Percentiles rank a stretch among this genome's conserved stretches.
Conservation (phyloP, 352 stramenopile species). For the Peronospora destructor region DNA sequence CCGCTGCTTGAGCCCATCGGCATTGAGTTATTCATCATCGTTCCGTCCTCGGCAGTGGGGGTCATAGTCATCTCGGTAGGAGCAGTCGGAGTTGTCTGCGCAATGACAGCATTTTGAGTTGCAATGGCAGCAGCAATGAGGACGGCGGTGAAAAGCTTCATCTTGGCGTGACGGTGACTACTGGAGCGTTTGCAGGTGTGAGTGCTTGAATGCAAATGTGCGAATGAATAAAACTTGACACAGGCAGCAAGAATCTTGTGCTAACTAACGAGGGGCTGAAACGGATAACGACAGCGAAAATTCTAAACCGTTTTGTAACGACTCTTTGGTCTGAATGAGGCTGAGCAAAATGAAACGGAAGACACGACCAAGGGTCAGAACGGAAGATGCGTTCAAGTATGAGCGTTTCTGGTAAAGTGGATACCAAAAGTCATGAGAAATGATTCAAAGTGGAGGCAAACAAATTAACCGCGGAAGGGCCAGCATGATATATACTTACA, state of each 20-base stretch:
- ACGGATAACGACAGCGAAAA: conserved; percentile 17
- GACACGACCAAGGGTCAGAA: background rate
- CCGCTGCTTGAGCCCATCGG: background rate
- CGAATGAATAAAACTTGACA: conserved; percentile 19
- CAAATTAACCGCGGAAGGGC: too few relatives aligned
- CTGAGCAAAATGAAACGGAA: background rate
- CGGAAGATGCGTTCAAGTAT: background rate
- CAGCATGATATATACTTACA: too few relatives aligned
- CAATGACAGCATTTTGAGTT: conserved; percentile 8
- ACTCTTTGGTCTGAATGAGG: background rate
- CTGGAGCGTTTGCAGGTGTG: conserved; percentile 16
- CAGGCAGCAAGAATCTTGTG: background rate
- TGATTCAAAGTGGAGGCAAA: background rate
- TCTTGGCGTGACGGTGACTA: conserved; percentile 10
- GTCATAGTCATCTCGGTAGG: background rate
- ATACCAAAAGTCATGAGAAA: background rate
- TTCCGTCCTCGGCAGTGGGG: background rate
- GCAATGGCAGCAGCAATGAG: conserved; percentile 19
- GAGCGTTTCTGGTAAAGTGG: conserved; percentile 4
- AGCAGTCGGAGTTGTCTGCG: background rate
- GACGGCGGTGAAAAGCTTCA: conserved; percentile 32
- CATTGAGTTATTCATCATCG: background rate
- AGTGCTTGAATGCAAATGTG: conserved; percentile 23
- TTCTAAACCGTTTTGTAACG: conserved; percentile 22
- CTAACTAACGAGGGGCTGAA: conserved; percentile 1